Base-by-base conservation (phyloP, 2,329 filamentous ascomycete species). In the Colletotrichum sp. region DNA sequence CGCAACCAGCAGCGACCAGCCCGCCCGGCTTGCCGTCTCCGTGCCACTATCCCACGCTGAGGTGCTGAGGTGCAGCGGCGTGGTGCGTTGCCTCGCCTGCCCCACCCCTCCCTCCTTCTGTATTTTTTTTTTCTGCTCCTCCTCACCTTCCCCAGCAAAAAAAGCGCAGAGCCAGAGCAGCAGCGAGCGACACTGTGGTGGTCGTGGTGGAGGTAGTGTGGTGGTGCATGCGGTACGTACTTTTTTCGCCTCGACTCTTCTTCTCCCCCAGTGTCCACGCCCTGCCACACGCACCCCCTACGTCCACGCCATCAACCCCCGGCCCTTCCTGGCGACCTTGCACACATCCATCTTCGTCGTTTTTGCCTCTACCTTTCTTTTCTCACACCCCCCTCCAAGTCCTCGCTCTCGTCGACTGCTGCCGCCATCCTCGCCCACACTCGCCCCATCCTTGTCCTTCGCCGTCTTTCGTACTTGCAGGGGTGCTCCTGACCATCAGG, bases 401-500 rank as follows among this genome's bases (percentile, higher is more conserved):
- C 36, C 39, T 36, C 30, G 39, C 52, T 21, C 32, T 39, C 26
- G n/a, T 32, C 15, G 30, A 30, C 28, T 30, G 34, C 16, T 49
- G 21, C 68, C 52, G 15, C 28, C 60, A 26, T 18, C 39, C 10
- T 52, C 28, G 10, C 16, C 59, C 16, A 49, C 39, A 49, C 39
- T 49, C 39, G 18, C 39, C 39, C 39, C 18, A 44, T 62, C 57
- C 71, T 74, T 24, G 71, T 65, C 55, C 28, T 39, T 69, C 69
- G 63, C 63, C 73, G 26, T 64, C 44, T 26, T 26, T 62, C 24
- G 70, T 4, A 32, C 69, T 72, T 75, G 64, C 73, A 76, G 73
- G 73, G 73, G 28, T 77, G 24, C 71, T 75, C 66, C 75, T 70
- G 71, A 67, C 71, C 75, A 71, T 75, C 75, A 77, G 75, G 71